Evolutionary conservation across 306 rosid genomes (phyloP).

Genomic region (Glycyrrhiza uralensis): DNA sequence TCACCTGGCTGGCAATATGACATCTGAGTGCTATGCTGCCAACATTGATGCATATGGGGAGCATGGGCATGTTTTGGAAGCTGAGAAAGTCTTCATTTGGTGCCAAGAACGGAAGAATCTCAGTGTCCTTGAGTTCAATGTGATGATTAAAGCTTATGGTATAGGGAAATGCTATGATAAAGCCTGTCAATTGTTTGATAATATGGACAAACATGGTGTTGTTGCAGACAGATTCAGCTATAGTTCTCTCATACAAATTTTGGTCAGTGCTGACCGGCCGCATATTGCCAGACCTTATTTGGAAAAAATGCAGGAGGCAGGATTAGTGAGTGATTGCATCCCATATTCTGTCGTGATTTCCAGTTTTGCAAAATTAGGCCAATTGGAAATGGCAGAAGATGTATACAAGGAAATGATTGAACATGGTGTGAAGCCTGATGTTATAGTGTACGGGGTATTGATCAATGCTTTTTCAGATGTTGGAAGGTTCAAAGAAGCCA

Average conservation of each 20-base stretch:
- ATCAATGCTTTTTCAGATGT: conserved; percentile 72
- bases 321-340: conserved; percentile 71
- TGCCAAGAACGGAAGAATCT: conserved; percentile 63
- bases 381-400: conserved; percentile 62
- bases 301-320: conserved; percentile 73
- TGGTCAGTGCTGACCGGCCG: conserved; percentile 64
- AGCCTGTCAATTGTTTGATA: conserved; percentile 71
- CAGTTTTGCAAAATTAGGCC: conserved; percentile 70
- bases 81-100: conserved; percentile 68
- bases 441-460: conserved; percentile 71
- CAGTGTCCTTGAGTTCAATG: conserved; percentile 74
- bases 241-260: conserved; percentile 73
- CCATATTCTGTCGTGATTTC: conserved; percentile 72
- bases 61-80: conserved; percentile 66
- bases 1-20: conserved; percentile 67
- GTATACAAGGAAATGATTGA: conserved; percentile 68
- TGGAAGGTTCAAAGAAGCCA: conserved; percentile 71
- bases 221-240: conserved; percentile 72
- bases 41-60: conserved; percentile 91
- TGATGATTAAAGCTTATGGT: conserved; percentile 95
- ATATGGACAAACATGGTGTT: conserved; percentile 57
- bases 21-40: conserved; percentile 86
- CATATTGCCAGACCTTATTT: conserved; percentile 58
- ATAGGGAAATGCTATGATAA: conserved; percentile 55
- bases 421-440: conserved; percentile 61